A percentile compares a stretch with the other conserved stretches of the same genome.
phyloP scores from a whole-genome alignment of 345 rosid genomes.

The Euclidium syriacum region DNA sequence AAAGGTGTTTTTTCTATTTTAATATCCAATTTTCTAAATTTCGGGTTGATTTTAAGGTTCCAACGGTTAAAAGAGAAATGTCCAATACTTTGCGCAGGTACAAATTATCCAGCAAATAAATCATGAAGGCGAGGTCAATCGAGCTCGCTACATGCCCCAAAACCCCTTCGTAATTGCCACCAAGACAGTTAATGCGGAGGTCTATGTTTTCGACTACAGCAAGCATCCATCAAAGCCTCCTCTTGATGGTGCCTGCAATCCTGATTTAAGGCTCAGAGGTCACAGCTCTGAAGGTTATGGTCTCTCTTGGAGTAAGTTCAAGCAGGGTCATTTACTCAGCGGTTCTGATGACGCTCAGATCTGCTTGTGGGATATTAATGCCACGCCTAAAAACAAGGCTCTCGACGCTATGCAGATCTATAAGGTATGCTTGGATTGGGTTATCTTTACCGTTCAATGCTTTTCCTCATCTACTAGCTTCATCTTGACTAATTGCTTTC shows the following conservation, averaged over 20 bases:
- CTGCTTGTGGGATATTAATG: slow-evolving; percentile 93
- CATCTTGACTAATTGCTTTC: neutral
- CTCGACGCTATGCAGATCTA: slow-evolving; percentile 85
- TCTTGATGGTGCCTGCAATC: slow-evolving; percentile 77
- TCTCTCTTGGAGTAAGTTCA: slow-evolving; percentile 93
- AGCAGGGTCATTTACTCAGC: slow-evolving; percentile 86
- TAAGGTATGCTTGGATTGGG: slow-evolving; percentile 40
- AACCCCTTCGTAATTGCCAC: slow-evolving; percentile 89
- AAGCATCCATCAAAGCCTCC: slow-evolving; percentile 92
- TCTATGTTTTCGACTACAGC: slow-evolving; percentile 92
- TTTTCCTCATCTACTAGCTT: neutral
- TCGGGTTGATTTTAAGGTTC: neutral
- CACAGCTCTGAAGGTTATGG: slow-evolving; percentile 98
- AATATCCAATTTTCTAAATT: neutral
- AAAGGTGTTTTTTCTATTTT: slow-evolving; percentile 44
- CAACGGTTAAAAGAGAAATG: neutral
- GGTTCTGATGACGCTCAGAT: slow-evolving; percentile 99
- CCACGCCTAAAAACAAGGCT: slow-evolving; percentile 65
- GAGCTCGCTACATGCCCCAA: slow-evolving; percentile 98
- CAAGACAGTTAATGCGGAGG: slow-evolving; percentile 95
- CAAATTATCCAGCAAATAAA: slow-evolving; percentile 97
- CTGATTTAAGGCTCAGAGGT: slow-evolving; percentile 89
- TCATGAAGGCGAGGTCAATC: slow-evolving; percentile 96
- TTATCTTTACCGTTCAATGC: neutral
- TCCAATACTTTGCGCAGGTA: slow-evolving; percentile 37